phyloP scores from a whole-genome alignment of 257 asterid genomes.

The Plantago ovata region DNA sequence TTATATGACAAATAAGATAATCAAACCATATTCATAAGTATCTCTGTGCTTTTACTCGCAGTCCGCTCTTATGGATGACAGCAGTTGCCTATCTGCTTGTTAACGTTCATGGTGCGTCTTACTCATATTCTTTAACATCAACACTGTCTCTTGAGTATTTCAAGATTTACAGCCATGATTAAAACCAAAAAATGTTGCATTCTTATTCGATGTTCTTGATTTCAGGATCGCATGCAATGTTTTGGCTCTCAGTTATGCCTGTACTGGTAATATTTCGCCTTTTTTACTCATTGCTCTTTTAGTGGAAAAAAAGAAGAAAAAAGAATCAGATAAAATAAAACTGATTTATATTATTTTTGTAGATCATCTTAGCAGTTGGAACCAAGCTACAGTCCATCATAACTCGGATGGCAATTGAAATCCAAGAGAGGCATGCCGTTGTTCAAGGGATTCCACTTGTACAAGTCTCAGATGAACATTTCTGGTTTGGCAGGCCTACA shows the following conservation, averaged over 20 bases:
- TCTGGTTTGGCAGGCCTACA: constrained; percentile 81
- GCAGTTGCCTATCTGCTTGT: constrained; percentile 75
- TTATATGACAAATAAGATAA: no score
- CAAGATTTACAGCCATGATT: neutral
- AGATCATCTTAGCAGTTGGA: constrained; percentile 84
- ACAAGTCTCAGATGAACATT: constrained; percentile 82
- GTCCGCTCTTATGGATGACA: constrained; percentile 67
- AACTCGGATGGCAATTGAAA: constrained; percentile 86
- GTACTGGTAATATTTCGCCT: constrained; percentile 38
- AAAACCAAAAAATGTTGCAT: neutral
- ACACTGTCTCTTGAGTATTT: neutral
- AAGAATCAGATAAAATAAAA: no score
- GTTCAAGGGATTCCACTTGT: constrained; percentile 97
- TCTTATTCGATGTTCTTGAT: constrained; percentile 11
- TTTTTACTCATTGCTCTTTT: neutral
- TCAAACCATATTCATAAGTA: constrained; percentile 4
- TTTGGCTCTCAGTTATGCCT: constrained; percentile 66
- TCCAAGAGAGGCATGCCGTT: constrained; percentile 87
- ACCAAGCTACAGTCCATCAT: constrained; percentile 94
- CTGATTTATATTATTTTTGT: constrained; percentile 22
- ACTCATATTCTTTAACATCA: neutral
- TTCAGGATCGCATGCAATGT: constrained; percentile 71
- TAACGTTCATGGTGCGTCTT: constrained; percentile 58
- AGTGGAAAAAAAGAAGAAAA: no score
- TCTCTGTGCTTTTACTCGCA: constrained; percentile 30